Evolutionary conservation across 371 early-diverging fungal species (phyloP), one percentile per base, ranked within the genome.

Genomic region (Homolaphlyctis polyrhiza): DNA sequence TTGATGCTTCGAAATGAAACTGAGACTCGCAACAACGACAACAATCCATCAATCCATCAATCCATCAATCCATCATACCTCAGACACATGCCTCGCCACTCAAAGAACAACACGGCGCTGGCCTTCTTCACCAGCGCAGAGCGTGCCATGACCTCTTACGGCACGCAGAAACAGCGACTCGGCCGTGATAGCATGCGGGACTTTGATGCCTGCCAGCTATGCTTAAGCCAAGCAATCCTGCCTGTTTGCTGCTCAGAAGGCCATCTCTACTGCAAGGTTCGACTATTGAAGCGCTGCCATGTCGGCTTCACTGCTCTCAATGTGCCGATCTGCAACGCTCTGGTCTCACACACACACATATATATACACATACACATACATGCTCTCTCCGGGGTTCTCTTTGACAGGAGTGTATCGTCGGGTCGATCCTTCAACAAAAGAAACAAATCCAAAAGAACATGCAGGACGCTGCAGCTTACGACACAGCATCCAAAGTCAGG

Each of bases 51-150:
- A n/a, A n/a, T n/a, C n/a, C n/a, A n/a, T n/a, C n/a, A n/a, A n/a
- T n/a, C n/a, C n/a, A n/a, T n/a, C n/a, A n/a, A n/a, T n/a, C n/a
- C n/a, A n/a, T n/a, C n/a, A n/a, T n/a, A n/a, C n/a, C n/a, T n/a
- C 39, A 39, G 14, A 51, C 25, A 51, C 28, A 51, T 51, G 52
- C 52, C 52, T 6, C 52, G 96, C 32, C 98, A 97, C 74, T 95
- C 95, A 8, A 96, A 95, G 71, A 96, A 96, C 78, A 94, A 95
- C 76, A 97, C 94, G 0, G 92, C 96, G 16, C 83, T 87, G n/a
- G 89, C 92, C 43, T 91, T 92, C 61, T 97, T 96, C 72, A 97
- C 97, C 18, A 89, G 93, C 72, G 93, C 91, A 29, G 98, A 96
- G 73, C 77, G 89, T 35, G 81, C 89, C 62, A 86, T 87, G 72